Base-by-base conservation (phyloP, 768 basidiomycete species). In the Erythrobasidium yunnanense region DNA sequence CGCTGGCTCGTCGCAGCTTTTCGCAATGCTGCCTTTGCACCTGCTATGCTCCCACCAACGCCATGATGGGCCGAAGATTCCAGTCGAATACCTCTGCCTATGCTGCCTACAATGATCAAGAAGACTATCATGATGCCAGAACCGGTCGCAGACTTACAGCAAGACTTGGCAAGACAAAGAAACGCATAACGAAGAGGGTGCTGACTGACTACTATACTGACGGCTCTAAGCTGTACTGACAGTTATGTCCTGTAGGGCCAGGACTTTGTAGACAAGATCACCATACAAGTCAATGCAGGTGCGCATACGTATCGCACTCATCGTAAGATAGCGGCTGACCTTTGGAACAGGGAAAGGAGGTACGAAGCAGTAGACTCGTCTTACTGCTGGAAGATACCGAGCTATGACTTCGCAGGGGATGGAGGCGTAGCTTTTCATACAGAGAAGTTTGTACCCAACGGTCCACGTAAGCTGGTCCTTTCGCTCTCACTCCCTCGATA, bases 381-480 rank as follows among this genome's bases (percentile, higher is more conserved):
- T n/a, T n/a, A n/a, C n/a, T n/a, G n/a, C n/a, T n/a, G n/a, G n/a
- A n/a, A n/a, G n/a, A n/a, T n/a, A n/a, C n/a, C n/a, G n/a, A n/a
- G 38, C 11, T 11, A 42, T 42, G 11, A 90, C 17, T 84, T 81
- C 72, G 92, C 92, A 20, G 93, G 93, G 0, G 80, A 89, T 65
- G 93, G 93, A 23, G 88, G 90, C 69, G 88, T 87, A 23, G 91
- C 93, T 4, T 95, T 96, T 72, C 87, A 91, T 72, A 84, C 89
- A 65, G 90, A 93, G 77, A 88, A 89, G 73, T 90, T 82, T 76
- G 83, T 83, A 65, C 83, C 86, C 0, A 82, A 83, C 68, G 89
- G 90, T 7, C 47, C 30, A 42, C 68, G 51, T 54, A 18, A 27
- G 60, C 45, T 34, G 29, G 20, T 13, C 13, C n/a, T 33, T 15